These are phyloP conservation scores for Trichoderma gracile DNA, from an alignment of 2,329 filamentous ascomycete species.

Conservation along the genomic window DNA sequence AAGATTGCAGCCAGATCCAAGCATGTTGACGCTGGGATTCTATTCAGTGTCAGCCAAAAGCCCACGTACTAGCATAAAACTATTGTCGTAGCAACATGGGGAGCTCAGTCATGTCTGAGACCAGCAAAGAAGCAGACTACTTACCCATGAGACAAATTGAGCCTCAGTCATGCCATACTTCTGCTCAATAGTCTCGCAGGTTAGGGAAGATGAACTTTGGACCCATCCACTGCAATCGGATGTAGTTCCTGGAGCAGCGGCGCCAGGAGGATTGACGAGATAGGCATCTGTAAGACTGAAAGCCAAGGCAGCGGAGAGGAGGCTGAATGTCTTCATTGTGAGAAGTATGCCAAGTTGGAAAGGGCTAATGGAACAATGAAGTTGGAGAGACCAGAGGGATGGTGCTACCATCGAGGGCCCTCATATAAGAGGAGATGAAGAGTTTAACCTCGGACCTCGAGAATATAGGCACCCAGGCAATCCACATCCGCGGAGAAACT, in stretches of 20 bases:
- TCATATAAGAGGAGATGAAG: too few relatives aligned
- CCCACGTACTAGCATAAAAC: too few relatives aligned
- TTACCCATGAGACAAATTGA: background rate
- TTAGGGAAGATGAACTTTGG: background rate
- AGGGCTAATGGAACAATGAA: background rate
- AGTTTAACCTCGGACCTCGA: too few relatives aligned
- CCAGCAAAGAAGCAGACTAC: background rate
- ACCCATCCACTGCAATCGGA: background rate
- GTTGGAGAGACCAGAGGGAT: background rate
- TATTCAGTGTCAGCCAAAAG: background rate
- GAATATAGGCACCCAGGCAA: too few relatives aligned
- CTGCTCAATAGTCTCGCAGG: background rate
- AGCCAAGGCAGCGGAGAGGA: background rate
- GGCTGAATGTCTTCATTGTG: background rate
- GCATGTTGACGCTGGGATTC: background rate
- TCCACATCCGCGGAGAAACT: too few relatives aligned
- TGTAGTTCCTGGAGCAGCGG: background rate
- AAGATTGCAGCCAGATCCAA: background rate
- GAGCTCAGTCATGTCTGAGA: too few relatives aligned
- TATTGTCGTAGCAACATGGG: too few relatives aligned
- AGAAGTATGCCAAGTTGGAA: too few relatives aligned
- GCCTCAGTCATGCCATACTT: background rate
- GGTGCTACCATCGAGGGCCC: too few relatives aligned
- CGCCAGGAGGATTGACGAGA: background rate
- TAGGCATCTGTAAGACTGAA: background rate